Percentiles rank a stretch among this genome's conserved stretches.
These are phyloP conservation scores for Fusarium austroafricanum DNA, from an alignment of 2,329 filamentous ascomycete species.

Conservation along the genomic window DNA sequence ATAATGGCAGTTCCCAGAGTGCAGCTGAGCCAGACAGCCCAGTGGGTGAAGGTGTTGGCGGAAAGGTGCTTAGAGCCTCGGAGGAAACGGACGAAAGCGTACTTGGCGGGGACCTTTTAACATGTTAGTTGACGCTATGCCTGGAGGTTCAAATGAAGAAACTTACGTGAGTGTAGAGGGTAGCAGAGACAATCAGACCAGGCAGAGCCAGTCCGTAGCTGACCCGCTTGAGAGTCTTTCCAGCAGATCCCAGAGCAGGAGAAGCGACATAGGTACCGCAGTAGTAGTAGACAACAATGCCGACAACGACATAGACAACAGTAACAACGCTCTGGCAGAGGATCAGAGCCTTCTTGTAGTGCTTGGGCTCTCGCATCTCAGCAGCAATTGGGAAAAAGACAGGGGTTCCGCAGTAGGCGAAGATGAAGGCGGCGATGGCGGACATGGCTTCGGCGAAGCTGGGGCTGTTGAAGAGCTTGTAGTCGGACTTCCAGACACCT, in stretches of 20 bases:
- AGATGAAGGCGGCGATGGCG: slow-evolving; percentile 51
- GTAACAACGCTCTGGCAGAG: slow-evolving; percentile 47
- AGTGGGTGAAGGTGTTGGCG: slow-evolving; percentile 47
- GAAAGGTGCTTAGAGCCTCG: slow-evolving; percentile 50
- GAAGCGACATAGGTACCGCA: slow-evolving; percentile 61
- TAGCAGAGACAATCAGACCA: slow-evolving; percentile 45
- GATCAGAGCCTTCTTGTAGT: slow-evolving; percentile 46
- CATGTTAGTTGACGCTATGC: rapidly evolving
- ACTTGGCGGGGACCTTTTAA: slow-evolving; percentile 30
- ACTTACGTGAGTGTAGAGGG: slow-evolving; percentile 47
- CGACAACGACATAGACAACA: slow-evolving; percentile 50
- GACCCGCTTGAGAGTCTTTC: slow-evolving; percentile 56
- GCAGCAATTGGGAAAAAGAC: slow-evolving; percentile 51
- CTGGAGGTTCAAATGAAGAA: rapidly evolving
- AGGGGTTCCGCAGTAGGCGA: slow-evolving; percentile 53
- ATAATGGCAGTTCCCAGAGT: slow-evolving; percentile 42
- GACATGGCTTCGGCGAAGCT: slow-evolving; percentile 50
- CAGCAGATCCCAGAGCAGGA: slow-evolving; percentile 61
- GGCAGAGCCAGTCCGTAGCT: slow-evolving; percentile 55
- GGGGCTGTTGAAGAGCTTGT: slow-evolving; percentile 48
- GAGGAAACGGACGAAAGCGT: slow-evolving; percentile 37
- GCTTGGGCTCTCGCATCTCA: slow-evolving; percentile 50
- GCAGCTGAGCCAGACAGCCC: slow-evolving; percentile 49
- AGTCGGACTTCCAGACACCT: slow-evolving; percentile 48
- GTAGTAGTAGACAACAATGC: slow-evolving; percentile 58